Base-by-base conservation (phyloP, 108 stramenopile species). In the Seminavis robusta region DNA sequence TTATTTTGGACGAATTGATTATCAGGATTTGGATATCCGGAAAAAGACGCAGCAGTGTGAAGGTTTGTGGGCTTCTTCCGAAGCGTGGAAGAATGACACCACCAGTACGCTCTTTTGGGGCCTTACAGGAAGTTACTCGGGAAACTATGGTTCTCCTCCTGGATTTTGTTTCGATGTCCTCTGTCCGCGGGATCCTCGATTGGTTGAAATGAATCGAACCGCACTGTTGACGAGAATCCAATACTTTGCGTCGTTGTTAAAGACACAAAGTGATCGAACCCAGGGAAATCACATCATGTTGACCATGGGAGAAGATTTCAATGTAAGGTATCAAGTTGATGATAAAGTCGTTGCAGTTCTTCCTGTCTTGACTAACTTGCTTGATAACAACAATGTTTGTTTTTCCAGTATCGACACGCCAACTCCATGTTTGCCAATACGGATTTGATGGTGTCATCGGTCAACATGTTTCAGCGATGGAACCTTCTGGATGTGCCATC, bases 1-100 rank as follows among this genome's bases (percentile, higher is more conserved):
- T 4, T 98, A 87, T 68, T 92, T 94, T 67, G 96, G 94, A 3
- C 80, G 96, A 36, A 97, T 97, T 42, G 94, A 98, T 66, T 94
- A 93, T 59, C 88, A 96, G 42, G 96, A 98, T 69, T 65, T 95
- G 48, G 50, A 68, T 17, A 44, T 75, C 38, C 79, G 98, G 4
- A 84, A 81, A 15, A 38, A 61, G 7, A 56, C 65, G 44, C 65
- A 72, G 47, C 51, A 80, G 26, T 83, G 87, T 52, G 91, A 92
- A 63, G 91, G 91, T 17, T 56, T 95, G 40, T 95, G 95, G 95
- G 62, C 74, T 40, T 66, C 85, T 4, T 74, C 79, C 26, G 49
- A 58, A n/a, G 15, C 8, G 16, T 6, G 40, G n/a, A n/a, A n/a
- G n/a, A n/a, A n/a, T n/a, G n/a, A n/a, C n/a, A n/a, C n/a, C n/a